Percentiles rank a stretch among this genome's conserved stretches.
These are phyloP conservation scores for Neurospora intermedia DNA, from an alignment of 495 filamentous ascomycete genomes.

Conservation along the genomic window DNA sequence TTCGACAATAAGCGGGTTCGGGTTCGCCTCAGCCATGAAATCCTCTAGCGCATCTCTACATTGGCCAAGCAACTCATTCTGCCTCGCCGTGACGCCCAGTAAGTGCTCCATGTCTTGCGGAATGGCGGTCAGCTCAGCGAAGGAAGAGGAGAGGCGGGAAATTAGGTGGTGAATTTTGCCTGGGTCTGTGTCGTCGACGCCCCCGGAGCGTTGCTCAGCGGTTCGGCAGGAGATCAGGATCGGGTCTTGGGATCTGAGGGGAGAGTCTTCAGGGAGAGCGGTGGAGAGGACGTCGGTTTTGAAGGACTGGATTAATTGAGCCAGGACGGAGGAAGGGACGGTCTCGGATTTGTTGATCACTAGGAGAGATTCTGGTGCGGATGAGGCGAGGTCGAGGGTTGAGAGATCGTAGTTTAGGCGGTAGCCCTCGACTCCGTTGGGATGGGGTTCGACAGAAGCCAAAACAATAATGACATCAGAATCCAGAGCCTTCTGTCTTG, in stretches of 20 bases:
- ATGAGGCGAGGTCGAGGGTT: slow-evolving; percentile 34
- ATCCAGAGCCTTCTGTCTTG: slow-evolving; percentile 65
- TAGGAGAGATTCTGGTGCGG: slow-evolving; percentile 49
- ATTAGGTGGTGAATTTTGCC: slow-evolving; percentile 62
- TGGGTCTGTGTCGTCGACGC: slow-evolving; percentile 33
- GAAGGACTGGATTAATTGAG: slow-evolving; percentile 21
- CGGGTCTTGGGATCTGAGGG: not conserved
- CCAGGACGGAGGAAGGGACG: slow-evolving; percentile 23
- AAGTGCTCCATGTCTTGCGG: slow-evolving; percentile 59
- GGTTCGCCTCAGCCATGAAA: slow-evolving; percentile 46
- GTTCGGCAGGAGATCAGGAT: slow-evolving; percentile 59
- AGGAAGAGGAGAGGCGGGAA: slow-evolving; percentile 52
- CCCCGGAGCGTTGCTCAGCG: slow-evolving; percentile 9
- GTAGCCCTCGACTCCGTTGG: slow-evolving; percentile 14
- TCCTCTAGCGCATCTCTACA: slow-evolving; percentile 58
- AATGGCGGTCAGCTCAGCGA: slow-evolving; percentile 60
- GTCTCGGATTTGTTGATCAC: slow-evolving; percentile 78
- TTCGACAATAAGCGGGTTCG: not conserved
- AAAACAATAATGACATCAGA: slow-evolving; percentile 84
- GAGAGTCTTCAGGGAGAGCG: not conserved
- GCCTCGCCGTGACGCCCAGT: slow-evolving; percentile 80
- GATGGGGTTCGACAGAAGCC: slow-evolving; percentile 49
- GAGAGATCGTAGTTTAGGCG: slow-evolving; percentile 36
- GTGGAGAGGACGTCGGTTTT: slow-evolving; percentile 18
- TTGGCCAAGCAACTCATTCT: slow-evolving; percentile 65